Conservation (phyloP, 768 basidiomycete species). For the Dioszegia aurantiaca region DNA sequence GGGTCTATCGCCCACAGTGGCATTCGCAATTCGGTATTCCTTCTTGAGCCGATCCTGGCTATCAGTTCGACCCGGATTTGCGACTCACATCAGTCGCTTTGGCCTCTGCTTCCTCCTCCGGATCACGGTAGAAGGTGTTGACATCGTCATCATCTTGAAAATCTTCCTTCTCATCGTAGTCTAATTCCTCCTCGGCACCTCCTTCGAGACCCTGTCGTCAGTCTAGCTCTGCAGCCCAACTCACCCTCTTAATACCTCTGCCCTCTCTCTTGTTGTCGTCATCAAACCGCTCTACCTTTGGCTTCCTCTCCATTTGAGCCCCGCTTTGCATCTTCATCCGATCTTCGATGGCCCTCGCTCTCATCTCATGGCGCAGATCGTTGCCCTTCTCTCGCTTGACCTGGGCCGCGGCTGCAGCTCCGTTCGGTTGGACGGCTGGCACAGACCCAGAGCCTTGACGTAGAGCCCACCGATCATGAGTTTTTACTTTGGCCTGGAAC, state of each 20-base stretch:
- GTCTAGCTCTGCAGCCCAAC: slow-evolving; percentile 35
- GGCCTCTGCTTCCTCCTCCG: slow-evolving; percentile 42
- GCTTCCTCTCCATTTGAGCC: not conserved
- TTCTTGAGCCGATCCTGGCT: slow-evolving; percentile 38
- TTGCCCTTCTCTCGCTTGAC: slow-evolving; percentile 1
- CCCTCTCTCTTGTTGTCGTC: slow-evolving; percentile 40
- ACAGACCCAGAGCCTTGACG: slow-evolving; percentile 21
- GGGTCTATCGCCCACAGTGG: slow-evolving; percentile 41
- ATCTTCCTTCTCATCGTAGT: slow-evolving; percentile 41
- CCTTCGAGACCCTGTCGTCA: slow-evolving; percentile 42
- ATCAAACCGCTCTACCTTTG: slow-evolving; percentile 37
- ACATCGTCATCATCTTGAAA: slow-evolving; percentile 48
- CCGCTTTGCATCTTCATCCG: slow-evolving; percentile 19
- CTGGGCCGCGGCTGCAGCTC: not conserved
- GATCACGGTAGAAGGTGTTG: slow-evolving; percentile 43
- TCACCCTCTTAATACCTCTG: slow-evolving; percentile 29
- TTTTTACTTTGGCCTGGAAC: slow-evolving; percentile 37
- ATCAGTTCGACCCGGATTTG: slow-evolving; percentile 1
- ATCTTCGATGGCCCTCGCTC: slow-evolving; percentile 30
- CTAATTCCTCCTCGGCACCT: slow-evolving; percentile 43
- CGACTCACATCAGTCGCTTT: slow-evolving; percentile 32
- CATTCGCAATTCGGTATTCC: slow-evolving; percentile 42
- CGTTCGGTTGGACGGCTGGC: not conserved
- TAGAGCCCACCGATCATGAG: slow-evolving; percentile 41
- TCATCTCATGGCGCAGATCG: slow-evolving; percentile 19